Evolutionary conservation across 2,329 filamentous ascomycete genomes (phyloP).

Genomic region (Aaosphaeria arxii): DNA sequence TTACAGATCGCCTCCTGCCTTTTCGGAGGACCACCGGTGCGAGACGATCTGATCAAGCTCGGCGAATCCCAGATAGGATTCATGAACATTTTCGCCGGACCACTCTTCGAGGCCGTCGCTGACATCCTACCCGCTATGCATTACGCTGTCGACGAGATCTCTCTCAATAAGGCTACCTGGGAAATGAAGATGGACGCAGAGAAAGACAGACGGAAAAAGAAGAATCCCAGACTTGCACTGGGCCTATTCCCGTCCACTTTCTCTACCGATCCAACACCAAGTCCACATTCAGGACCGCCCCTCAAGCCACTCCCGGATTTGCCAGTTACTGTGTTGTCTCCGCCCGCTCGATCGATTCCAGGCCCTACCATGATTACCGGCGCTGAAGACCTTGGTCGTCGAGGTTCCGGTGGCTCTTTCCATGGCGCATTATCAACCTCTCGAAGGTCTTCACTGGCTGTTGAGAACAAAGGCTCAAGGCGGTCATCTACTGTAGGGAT

Average conservation of each 20-base stretch:
- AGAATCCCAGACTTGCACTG: slow-evolving; percentile 28
- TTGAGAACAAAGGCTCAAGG: slow-evolving; percentile 18
- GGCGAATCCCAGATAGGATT: slow-evolving; percentile 89
- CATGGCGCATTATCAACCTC: slow-evolving; percentile 18
- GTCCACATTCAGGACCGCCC: slow-evolving; percentile 29
- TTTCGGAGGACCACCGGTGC: slow-evolving; percentile 73
- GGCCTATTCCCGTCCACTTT: slow-evolving; percentile 19
- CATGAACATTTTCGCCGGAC: slow-evolving; percentile 93
- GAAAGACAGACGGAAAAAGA: slow-evolving; percentile 52
- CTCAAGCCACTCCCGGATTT: slow-evolving; percentile 5
- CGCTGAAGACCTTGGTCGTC: slow-evolving; percentile 18
- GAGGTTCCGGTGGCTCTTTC: slow-evolving; percentile 26
- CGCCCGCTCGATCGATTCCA: no score
- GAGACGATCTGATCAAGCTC: slow-evolving; percentile 78
- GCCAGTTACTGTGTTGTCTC: no score
- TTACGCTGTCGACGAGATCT: slow-evolving; percentile 80
- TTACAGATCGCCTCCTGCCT: slow-evolving; percentile 85
- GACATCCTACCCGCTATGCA: slow-evolving; percentile 81
- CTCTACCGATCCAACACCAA: slow-evolving; percentile 28
- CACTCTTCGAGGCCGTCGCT: slow-evolving; percentile 83
- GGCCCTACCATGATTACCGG: not conserved
- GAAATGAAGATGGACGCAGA: slow-evolving; percentile 57
- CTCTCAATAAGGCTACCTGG: slow-evolving; percentile 73
- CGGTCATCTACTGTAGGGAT: slow-evolving; percentile 27
- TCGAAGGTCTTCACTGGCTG: slow-evolving; percentile 28